Conservation (phyloP, 2,329 filamentous ascomycete genomes). For the Cladosporium sp. region DNA sequence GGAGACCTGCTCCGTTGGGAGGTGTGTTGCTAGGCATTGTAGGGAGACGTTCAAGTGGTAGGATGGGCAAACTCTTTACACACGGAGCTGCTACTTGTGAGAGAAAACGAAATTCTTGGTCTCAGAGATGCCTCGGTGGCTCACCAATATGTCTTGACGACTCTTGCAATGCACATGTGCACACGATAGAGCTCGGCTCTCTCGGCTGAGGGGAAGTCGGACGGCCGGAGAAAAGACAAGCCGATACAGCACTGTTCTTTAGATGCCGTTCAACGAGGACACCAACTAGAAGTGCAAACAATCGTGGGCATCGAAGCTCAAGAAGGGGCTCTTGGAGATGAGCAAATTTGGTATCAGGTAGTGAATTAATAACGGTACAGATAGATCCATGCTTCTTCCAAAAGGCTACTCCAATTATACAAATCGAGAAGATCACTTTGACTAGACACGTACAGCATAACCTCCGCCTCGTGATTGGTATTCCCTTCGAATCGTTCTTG, state of each 20-base stretch:
- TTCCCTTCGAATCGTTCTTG: too few relatives aligned
- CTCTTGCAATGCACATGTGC: neutral
- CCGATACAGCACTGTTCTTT: neutral
- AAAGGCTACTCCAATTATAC: neutral
- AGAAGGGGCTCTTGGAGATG: neutral
- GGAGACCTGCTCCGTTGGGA: slow-evolving; percentile 8
- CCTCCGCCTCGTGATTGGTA: too few relatives aligned
- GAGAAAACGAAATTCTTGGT: neutral
- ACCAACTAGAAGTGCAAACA: neutral
- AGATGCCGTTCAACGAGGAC: neutral
- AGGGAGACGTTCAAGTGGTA: neutral
- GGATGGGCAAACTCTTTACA: neutral
- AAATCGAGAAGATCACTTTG: neutral
- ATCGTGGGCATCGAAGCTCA: neutral
- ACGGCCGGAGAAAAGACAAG: neutral
- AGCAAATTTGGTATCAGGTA: neutral
- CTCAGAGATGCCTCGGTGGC: neutral
- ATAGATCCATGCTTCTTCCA: neutral
- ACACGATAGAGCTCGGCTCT: neutral
- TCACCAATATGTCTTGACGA: neutral
- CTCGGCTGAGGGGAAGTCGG: slow-evolving; percentile 8
- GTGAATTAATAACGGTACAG: neutral
- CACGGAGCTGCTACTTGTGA: neutral
- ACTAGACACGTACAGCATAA: neutral
- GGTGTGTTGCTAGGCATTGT: slow-evolving; percentile 6